A percentile compares a stretch with the other conserved stretches of the same genome.
These are phyloP conservation scores for Xerocomellus dryophilus DNA, from an alignment of 768 basidiomycete species.

Conservation along the genomic window DNA sequence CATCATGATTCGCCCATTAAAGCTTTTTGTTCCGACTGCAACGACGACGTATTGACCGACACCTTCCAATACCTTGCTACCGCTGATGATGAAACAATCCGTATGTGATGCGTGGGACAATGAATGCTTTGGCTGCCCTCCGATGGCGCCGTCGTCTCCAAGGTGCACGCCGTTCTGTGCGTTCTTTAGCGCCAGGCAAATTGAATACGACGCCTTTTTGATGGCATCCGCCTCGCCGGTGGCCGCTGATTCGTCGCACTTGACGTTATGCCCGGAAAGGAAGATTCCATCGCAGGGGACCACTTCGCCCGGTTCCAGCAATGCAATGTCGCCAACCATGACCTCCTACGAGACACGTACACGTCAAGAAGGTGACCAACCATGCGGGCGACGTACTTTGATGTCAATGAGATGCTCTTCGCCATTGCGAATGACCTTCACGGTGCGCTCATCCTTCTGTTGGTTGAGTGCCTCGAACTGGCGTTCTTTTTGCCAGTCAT, in stretches of 20 bases:
- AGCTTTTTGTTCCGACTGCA: slow-evolving; percentile 87
- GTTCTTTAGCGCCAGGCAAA: slow-evolving; percentile 56
- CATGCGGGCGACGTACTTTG: slow-evolving; percentile 49
- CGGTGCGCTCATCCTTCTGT: slow-evolving; percentile 90
- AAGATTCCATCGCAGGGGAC: slow-evolving; percentile 96
- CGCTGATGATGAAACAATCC: slow-evolving; percentile 91
- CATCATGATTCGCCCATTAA: slow-evolving; percentile 98
- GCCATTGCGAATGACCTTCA: slow-evolving; percentile 78
- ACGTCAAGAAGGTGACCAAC: slow-evolving; percentile 1
- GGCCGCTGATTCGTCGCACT: slow-evolving; percentile 93
- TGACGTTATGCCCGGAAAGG: slow-evolving; percentile 87
- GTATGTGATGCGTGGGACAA: slow-evolving; percentile 46
- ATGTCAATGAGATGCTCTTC: slow-evolving; percentile 73
- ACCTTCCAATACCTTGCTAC: slow-evolving; percentile 92
- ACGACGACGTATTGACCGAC: slow-evolving; percentile 91
- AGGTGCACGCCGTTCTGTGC: slow-evolving; percentile 23
- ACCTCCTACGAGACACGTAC: slow-evolving; percentile 57
- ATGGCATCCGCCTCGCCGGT: slow-evolving; percentile 98
- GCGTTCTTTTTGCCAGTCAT: slow-evolving; percentile 98
- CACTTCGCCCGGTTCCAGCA: slow-evolving; percentile 93
- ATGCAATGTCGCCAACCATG: slow-evolving; percentile 89
- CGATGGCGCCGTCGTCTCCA: slow-evolving; percentile 23
- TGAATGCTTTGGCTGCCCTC: slow-evolving; percentile 18
- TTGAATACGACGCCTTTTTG: slow-evolving; percentile 77
- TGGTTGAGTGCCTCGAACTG: slow-evolving; percentile 92